A percentile compares a stretch with the other conserved stretches of the same genome.
Evolutionary conservation across 768 basidiomycete genomes (phyloP).

Genomic region (Mycena belliarum): DNA sequence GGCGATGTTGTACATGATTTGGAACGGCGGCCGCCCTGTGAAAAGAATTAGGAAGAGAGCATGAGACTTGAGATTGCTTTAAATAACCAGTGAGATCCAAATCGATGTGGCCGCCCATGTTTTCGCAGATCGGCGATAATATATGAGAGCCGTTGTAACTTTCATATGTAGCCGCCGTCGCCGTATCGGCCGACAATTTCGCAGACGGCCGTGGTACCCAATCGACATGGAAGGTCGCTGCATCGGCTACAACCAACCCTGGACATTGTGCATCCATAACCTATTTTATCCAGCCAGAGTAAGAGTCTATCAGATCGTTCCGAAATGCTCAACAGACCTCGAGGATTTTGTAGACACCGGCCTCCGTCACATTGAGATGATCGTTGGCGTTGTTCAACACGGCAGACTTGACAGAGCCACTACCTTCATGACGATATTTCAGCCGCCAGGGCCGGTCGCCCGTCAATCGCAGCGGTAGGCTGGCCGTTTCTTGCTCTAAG

Average conservation of each 20-base stretch:
- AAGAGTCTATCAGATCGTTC: background rate
- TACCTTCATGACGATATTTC: constrained; percentile 62
- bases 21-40: constrained; percentile 87
- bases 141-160: constrained; percentile 73
- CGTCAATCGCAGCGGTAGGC: constrained; percentile 81
- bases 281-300: constrained; percentile 50
- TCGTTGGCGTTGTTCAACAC: constrained; percentile 67
- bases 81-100: constrained; percentile 69
- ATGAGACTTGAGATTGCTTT: background rate
- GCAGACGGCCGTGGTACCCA: constrained; percentile 83
- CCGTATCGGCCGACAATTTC: constrained; percentile 58
- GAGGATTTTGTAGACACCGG: constrained; percentile 73
- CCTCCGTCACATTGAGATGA: constrained; percentile 68
- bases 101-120: constrained; percentile 77
- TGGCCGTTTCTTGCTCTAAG: constrained; percentile 71
- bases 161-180: constrained; percentile 49
- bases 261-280: constrained; percentile 85
- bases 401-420: constrained; percentile 40
- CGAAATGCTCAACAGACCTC: constrained; percentile 48
- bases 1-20: constrained; percentile 87
- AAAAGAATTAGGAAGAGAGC: background rate
- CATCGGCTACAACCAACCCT: constrained; percentile 63
- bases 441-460: constrained; percentile 95
- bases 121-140: constrained; percentile 79
- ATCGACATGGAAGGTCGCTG: constrained; percentile 67